Base-by-base conservation (phyloP, 1,284 basidiomycete species). In the Heterobasidion annosum region DNA sequence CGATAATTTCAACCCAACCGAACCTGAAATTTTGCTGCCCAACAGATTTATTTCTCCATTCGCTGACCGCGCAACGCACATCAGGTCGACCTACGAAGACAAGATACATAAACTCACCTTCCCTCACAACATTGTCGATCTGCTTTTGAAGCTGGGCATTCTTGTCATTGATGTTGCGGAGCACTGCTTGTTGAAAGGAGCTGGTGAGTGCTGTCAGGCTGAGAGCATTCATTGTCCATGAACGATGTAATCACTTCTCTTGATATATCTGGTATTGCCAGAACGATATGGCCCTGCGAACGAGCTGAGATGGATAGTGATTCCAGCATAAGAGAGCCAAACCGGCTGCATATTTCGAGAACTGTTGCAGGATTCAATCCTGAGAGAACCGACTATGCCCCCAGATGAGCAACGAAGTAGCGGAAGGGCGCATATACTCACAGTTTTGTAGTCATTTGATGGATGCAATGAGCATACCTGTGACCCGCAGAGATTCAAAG, bases 251-350 rank as follows among this genome's bases (percentile, higher is more conserved):
- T 44, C 34, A 88, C 88, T 78, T 82, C 70, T 92, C 89, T 70
- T 92, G 89, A 58, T 89, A 86, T 49, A 83, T 78, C 63, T 92
- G 89, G 65, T 92, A 92, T 65, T 90, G 87, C 90, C 90, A 92
- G 67, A 92, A 92, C 8, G 88, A 86, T 56, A 91, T 78, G 5
- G 88, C 85, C 35, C 86, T 89, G 57, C n/a, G 48, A 15, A 12
- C 12, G 8, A 52, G 25, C 25, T 25, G 25, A 25, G n/a, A 10
- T 1, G 13, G 19, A 2, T 16, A 13, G 16, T 18, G 18, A 10
- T 34, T 8, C 10, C 12, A 35, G 47, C 25, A 33, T 34, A 19
- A 15, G n/a, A 15, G 12, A 44, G 18, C 67, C 75, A 15, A 56
- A 83, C 88, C 89, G 80, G 63, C 79, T 84, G 64, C 87, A 89